Percentiles rank a stretch among this genome's conserved stretches.
These are phyloP conservation scores for Phytophthora multivora DNA, from an alignment of 352 stramenopile species.

Conservation along the genomic window DNA sequence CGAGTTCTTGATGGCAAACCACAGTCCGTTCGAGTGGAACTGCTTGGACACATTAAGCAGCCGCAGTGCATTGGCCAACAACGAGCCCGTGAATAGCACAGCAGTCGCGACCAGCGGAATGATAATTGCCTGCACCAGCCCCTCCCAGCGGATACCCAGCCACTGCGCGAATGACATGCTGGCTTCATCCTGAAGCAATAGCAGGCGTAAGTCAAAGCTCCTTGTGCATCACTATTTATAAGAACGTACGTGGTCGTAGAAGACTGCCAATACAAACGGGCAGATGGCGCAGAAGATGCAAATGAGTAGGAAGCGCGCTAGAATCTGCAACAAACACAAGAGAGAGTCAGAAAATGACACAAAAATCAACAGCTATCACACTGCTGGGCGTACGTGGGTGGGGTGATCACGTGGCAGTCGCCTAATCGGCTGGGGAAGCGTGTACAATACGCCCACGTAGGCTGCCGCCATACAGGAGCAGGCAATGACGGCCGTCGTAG, in stretches of 20 bases:
- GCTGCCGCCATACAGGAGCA: conserved; percentile 83
- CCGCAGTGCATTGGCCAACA: conserved; percentile 77
- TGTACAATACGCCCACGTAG: conserved; percentile 90
- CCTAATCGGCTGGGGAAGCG: conserved; percentile 72
- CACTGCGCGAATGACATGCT: conserved; percentile 84
- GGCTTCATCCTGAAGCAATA: conserved; percentile 60
- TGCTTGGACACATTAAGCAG: conserved; percentile 79
- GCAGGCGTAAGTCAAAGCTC: not conserved
- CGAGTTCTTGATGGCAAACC: conserved; percentile 86
- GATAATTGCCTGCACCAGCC: conserved; percentile 56
- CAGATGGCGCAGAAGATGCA: conserved; percentile 87
- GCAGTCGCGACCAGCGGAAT: conserved; percentile 73
- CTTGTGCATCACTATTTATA: not conserved
- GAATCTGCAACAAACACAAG: conserved; percentile 54
- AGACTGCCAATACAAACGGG: conserved; percentile 80
- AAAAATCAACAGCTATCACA: not conserved
- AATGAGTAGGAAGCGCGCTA: conserved; percentile 88
- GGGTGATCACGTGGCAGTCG: conserved; percentile 83
- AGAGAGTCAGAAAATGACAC: conserved; percentile 4
- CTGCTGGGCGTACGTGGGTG: conserved; percentile 60
- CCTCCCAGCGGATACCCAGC: conserved; percentile 79
- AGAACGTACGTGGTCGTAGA: conserved; percentile 77
- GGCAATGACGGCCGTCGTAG: conserved; percentile 66
- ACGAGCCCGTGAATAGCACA: conserved; percentile 77
- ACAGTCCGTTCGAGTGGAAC: conserved; percentile 72